phyloP scores from a whole-genome alignment of 768 basidiomycete species.

The Tephrocybe rancida region DNA sequence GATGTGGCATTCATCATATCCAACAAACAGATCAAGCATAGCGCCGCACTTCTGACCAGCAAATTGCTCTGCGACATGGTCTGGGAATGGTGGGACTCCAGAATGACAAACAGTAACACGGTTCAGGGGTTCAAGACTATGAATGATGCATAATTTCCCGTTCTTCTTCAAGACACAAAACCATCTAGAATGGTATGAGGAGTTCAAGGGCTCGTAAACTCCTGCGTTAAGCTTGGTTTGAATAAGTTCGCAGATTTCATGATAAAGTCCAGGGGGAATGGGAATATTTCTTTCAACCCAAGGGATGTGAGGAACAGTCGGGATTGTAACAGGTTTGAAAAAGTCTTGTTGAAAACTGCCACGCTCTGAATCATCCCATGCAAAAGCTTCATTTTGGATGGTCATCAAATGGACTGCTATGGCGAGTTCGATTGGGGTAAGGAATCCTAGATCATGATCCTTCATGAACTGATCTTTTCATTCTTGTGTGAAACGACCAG shows the following conservation, averaged over 20 bases:
- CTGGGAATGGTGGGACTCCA: slow-evolving; percentile 31
- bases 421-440: neutral
- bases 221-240: neutral
- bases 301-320: neutral
- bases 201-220: neutral
- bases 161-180: slow-evolving; percentile 24
- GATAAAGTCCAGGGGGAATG: neutral
- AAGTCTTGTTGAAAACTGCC: neutral
- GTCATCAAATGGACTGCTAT: neutral
- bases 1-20: slow-evolving; percentile 35
- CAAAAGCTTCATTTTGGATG: neutral
- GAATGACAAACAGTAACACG: slow-evolving; percentile 36
- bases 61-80: slow-evolving; percentile 33
- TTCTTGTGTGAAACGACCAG: neutral
- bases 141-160: slow-evolving; percentile 32
- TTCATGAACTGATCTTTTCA: neutral
- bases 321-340: neutral
- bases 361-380: neutral
- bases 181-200: neutral
- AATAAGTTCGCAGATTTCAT: neutral
- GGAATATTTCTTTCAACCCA: slow-evolving; percentile 1
- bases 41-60: slow-evolving; percentile 25
- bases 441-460: neutral
- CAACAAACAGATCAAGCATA: slow-evolving; percentile 34
- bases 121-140: slow-evolving; percentile 39